phyloP scores from a whole-genome alignment of 2,329 filamentous ascomycete species.

The Orbilia javanica region DNA sequence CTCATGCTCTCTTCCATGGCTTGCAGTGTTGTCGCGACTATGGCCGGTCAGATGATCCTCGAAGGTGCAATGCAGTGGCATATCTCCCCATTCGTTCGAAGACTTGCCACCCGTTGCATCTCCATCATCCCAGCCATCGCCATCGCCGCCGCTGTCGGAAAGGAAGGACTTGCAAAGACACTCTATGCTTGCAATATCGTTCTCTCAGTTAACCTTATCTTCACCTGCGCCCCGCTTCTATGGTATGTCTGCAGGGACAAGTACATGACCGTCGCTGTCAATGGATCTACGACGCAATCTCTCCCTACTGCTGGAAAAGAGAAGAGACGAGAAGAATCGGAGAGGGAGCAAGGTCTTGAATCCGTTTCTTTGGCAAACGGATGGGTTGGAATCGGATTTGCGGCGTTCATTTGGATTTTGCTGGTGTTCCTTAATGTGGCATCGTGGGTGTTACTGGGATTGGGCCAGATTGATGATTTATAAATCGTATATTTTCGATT shows the following conservation, averaged over 20 bases:
- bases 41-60: conserved; percentile 60
- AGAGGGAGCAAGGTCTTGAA: conserved; percentile 18
- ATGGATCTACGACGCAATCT: conserved; percentile 39
- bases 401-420: conserved; percentile 43
- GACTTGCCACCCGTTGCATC: conserved; percentile 63
- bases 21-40: conserved; percentile 58
- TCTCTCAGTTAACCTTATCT: conserved; percentile 62
- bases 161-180: conserved; percentile 62
- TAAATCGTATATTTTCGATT: conserved; percentile 7
- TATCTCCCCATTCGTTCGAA: conserved; percentile 62
- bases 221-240: conserved; percentile 63
- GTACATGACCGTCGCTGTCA: conserved; percentile 62
- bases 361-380: conserved; percentile 52
- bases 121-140: conserved; percentile 63
- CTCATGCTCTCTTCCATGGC: conserved; percentile 59
- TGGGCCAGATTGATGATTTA: conserved; percentile 51
- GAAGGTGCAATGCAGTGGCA: conserved; percentile 63
- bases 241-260: conserved; percentile 62
- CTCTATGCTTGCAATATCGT: conserved; percentile 63
- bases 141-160: conserved; percentile 63
- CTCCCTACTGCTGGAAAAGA: conserved; percentile 38
- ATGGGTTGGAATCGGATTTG: conserved; percentile 31
- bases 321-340: conserved; percentile 16
- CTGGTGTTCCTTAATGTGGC: conserved; percentile 49
- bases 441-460: conserved; percentile 41